These are phyloP conservation scores for Solanum hybrid DNA, from an alignment of 305 asterid species.

Conservation along the genomic window DNA sequence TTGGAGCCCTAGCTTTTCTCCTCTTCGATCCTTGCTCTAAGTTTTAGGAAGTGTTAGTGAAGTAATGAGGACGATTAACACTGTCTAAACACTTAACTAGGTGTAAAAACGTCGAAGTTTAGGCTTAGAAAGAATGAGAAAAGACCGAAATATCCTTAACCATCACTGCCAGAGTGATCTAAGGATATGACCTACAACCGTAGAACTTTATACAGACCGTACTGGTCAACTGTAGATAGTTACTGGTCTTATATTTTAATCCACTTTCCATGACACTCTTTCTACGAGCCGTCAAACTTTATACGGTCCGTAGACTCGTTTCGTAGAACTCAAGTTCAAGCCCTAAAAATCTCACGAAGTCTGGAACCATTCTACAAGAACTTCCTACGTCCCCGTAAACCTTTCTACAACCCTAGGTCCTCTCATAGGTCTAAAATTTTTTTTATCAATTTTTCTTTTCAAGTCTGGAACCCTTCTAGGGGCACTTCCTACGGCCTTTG, in stretches of 20 bases:
- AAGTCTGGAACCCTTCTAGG: too few relatives aligned
- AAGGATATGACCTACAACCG: neutral
- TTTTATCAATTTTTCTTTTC: too few relatives aligned
- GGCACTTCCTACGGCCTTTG: neutral
- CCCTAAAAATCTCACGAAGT: neutral
- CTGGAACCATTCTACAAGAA: neutral
- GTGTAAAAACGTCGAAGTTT: neutral
- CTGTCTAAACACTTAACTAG: neutral
- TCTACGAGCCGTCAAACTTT: neutral
- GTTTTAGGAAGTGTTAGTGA: neutral
- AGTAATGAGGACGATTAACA: neutral
- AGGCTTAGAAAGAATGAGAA: neutral
- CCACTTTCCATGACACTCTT: neutral
- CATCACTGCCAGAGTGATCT: neutral
- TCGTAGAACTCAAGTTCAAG: neutral
- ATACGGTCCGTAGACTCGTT: neutral
- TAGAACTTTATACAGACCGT: neutral
- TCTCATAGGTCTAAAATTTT: neutral
- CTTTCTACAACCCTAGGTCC: neutral
- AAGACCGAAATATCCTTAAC: too few relatives aligned
- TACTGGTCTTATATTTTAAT: neutral
- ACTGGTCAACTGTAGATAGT: neutral
- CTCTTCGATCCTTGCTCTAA: neutral
- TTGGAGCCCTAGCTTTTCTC: neutral
- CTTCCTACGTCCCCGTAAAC: neutral